Conservation (phyloP, 164 flowering plant species). For the Cinnamomum micranthum region DNA sequence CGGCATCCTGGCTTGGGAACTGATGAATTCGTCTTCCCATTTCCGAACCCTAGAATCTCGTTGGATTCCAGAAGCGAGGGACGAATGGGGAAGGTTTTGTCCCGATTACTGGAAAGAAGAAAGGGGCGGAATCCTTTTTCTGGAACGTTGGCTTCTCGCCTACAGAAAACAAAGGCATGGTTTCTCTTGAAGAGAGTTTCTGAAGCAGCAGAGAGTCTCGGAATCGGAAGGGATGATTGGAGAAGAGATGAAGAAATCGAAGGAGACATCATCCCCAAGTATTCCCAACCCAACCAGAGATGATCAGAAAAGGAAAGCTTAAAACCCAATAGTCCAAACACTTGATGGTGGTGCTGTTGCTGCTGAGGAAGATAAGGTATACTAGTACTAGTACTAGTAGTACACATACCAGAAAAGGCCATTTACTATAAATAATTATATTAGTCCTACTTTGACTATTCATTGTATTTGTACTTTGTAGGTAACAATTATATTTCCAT, state of each 20-base stretch:
- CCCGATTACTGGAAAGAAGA: too few relatives aligned
- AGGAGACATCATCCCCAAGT: constrained; percentile 8
- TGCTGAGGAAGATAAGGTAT: too few relatives aligned
- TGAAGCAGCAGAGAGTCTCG: constrained; percentile 6
- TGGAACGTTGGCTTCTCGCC: neutral
- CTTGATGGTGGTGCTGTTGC: too few relatives aligned
- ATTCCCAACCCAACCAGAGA: neutral
- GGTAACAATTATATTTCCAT: too few relatives aligned
- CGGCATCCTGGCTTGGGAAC: constrained; percentile 12
- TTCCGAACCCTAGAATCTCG: constrained; percentile 8
- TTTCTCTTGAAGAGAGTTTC: constrained; percentile 4
- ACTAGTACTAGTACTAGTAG: too few relatives aligned
- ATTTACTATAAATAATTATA: too few relatives aligned
- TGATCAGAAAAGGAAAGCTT: neutral
- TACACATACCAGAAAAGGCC: too few relatives aligned
- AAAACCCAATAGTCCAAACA: too few relatives aligned
- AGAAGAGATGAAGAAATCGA: constrained; percentile 20
- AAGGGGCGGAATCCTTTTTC: too few relatives aligned
- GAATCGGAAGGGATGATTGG: constrained; percentile 17
- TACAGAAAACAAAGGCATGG: constrained; percentile 8
- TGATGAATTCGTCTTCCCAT: neutral
- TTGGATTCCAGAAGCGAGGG: constrained; percentile 5
- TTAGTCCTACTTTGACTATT: too few relatives aligned
- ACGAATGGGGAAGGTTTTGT: neutral
- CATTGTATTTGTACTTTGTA: too few relatives aligned